Evolutionary conservation across 345 rosid genomes (phyloP), one percentile per base, ranked within the genome.

Genomic region (Brassica nigra): DNA sequence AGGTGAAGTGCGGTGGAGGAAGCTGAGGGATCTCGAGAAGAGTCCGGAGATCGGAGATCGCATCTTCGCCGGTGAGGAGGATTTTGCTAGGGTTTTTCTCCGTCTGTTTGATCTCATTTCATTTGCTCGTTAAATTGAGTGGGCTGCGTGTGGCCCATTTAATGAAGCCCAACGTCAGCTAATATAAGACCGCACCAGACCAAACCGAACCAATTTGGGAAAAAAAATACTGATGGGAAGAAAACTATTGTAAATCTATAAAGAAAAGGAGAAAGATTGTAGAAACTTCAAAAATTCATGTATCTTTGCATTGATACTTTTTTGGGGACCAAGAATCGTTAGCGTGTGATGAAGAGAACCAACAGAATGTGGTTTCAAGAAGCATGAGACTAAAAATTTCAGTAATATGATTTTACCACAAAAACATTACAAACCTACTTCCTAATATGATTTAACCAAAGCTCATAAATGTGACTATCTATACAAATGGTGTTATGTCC

Each of bases 41-140:
- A 80, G 6, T 3, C 18, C 44, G 73, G 73, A 29, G 77, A 81
- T 71, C 80, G 83, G 80, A 71, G 74, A 57, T 18, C 73, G 80
- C 83, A 81, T 81, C 79, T 78, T 86, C 70, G 81, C 82, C 57
- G 79, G 80, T 31, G 80, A 30, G 2, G 34, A 2, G 72, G 61
- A 12, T 79, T 80, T 58, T 62, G 76, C 8, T 74, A 61, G 69
- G 82, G 83, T 49, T 74, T 62, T 68, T 47, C 15, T 47, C 14
- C 71, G 36, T 74, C 28, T 54, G 71, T 74, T 10, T 8, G 42
- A 8, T 59, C 68, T 75, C 79, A 49, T 69, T 62, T 62, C 31
- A 1, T 63, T 70, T 47, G 70, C 70, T 12, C 62, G 34, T 11
- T 52, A 14, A 28, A 29, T 75, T 0, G 0, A 3, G 29, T 80